Base-by-base conservation (phyloP, 2,329 filamentous ascomycete species). In the Neonectria neomacrospora region DNA sequence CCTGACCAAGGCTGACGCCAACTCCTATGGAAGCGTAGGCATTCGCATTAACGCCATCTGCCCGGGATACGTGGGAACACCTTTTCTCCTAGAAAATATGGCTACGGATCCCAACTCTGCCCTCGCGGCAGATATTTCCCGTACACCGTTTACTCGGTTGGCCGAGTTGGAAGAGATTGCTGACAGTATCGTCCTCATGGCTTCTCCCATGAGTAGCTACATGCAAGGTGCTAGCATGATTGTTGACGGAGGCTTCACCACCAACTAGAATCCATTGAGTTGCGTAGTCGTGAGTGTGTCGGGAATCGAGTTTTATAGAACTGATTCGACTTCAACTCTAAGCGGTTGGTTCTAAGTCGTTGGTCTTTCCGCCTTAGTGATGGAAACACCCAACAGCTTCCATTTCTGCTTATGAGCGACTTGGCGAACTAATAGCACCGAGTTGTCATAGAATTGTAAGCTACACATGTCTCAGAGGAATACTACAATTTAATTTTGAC, bases 41-140 rank as follows among this genome's bases (percentile, higher is more conserved):
- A 86, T 89, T 60, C 82, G 86, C 52, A 85, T 89, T 73, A 89
- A 89, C 69, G 85, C 85, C 3, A 82, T 89, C n/a, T 88, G 86
- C 58, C 86, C 86, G 0, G 84, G 81, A 10, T 85, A 82, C 65
- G 77, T 84, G 34, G 71, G 75, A 47, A 84, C 81, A 2, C 80
- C 82, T 1, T 66, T 83, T 3, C 61, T 80, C 1, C 71, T 70
- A 64, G 30, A 63, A 10, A 58, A 60, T 26, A 73, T 72, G 58
- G 72, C 73, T 45, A 47, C 67, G 7, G 63, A 66, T 10, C 47
- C 67, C 3, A 75, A 69, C 16, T 68, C 71, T 11, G 75, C 76
- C 5, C 75, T 82, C 63, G 73, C 69, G 34, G 67, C 59, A 2
- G 81, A 84, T 54, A 75, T 85, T 20, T 73, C 75, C 1, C 80